Evolutionary conservation across 768 basidiomycete genomes (phyloP).

Genomic region (Lactifluus pinguis): DNA sequence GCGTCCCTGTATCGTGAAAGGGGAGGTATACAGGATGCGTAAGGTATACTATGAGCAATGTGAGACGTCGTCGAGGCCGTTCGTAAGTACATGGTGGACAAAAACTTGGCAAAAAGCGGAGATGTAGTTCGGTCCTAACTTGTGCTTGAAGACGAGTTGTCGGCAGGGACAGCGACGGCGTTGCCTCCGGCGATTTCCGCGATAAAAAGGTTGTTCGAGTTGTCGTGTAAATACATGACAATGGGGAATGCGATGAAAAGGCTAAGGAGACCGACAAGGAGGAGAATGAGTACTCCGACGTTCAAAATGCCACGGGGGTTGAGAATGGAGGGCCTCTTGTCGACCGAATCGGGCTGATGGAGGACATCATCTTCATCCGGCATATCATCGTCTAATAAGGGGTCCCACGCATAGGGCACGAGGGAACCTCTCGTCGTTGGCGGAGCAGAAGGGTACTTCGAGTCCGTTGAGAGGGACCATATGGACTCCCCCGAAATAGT

Average conservation of each 20-base stretch:
- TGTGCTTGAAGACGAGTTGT: slow-evolving; percentile 6
- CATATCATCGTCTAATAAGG: slow-evolving; percentile 45
- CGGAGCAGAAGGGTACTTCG: slow-evolving; percentile 52
- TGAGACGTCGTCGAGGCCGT: neutral
- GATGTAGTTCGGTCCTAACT: slow-evolving; percentile 1
- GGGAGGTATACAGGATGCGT: slow-evolving; percentile 11
- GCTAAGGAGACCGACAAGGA: slow-evolving; percentile 51
- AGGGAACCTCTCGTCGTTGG: slow-evolving; percentile 30
- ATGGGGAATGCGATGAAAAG: slow-evolving; percentile 85
- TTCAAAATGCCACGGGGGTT: slow-evolving; percentile 53
- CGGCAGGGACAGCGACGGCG: slow-evolving; percentile 46
- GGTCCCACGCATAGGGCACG: slow-evolving; percentile 66
- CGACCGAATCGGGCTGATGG: slow-evolving; percentile 45
- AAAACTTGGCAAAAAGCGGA: neutral
- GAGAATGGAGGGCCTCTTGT: slow-evolving; percentile 31
- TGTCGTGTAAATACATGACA: slow-evolving; percentile 39
- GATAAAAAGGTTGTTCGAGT: slow-evolving; percentile 35
- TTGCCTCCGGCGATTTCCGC: slow-evolving; percentile 48
- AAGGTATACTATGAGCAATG: slow-evolving; percentile 13
- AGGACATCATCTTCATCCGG: slow-evolving; percentile 69
- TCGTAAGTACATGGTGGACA: slow-evolving; percentile 14
- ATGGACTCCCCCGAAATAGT: slow-evolving; percentile 40
- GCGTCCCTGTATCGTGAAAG: neutral
- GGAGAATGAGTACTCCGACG: slow-evolving; percentile 52
- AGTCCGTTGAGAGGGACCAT: slow-evolving; percentile 42